These are phyloP conservation scores for Cystobasidium pallidum DNA, from an alignment of 1,284 basidiomycete genomes.

Conservation along the genomic window DNA sequence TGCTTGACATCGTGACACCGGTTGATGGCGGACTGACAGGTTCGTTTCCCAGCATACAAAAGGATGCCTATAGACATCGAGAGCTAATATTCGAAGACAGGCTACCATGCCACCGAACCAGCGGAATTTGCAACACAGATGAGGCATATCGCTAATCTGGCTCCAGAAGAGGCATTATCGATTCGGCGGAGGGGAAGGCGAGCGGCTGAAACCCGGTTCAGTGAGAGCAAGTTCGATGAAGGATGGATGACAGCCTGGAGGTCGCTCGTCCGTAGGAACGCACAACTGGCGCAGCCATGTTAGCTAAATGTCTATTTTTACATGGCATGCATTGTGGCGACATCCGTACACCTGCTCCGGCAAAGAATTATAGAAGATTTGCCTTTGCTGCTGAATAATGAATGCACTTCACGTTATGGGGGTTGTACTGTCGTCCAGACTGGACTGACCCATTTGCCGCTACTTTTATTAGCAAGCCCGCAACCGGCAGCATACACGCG, in stretches of 20 bases:
- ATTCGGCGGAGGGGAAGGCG: slow-evolving; percentile 72
- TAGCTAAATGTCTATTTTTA: no score
- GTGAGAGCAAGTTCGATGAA: slow-evolving; percentile 72
- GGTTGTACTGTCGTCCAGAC: no score
- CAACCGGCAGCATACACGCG: no score
- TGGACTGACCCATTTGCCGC: no score
- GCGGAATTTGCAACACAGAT: slow-evolving; percentile 73
- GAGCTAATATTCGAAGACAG: slow-evolving; percentile 57
- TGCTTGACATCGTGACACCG: slow-evolving; percentile 81
- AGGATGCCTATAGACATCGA: background rate
- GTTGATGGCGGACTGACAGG: slow-evolving; percentile 68
- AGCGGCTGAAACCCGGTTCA: slow-evolving; percentile 73
- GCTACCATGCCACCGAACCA: slow-evolving; percentile 77
- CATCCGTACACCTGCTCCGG: no score
- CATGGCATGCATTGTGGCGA: no score
- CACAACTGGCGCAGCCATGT: no score
- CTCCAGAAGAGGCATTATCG: slow-evolving; percentile 63
- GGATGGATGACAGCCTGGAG: slow-evolving; percentile 52
- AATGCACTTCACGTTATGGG: no score
- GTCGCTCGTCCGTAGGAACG: background rate
- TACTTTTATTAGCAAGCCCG: no score
- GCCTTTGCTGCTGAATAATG: no score
- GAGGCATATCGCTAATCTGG: slow-evolving; percentile 67
- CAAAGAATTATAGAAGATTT: no score
- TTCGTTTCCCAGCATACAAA: slow-evolving; percentile 50